Base-by-base conservation (phyloP, 2,329 filamentous ascomycete genomes). In the Fonsecaea nubica region DNA sequence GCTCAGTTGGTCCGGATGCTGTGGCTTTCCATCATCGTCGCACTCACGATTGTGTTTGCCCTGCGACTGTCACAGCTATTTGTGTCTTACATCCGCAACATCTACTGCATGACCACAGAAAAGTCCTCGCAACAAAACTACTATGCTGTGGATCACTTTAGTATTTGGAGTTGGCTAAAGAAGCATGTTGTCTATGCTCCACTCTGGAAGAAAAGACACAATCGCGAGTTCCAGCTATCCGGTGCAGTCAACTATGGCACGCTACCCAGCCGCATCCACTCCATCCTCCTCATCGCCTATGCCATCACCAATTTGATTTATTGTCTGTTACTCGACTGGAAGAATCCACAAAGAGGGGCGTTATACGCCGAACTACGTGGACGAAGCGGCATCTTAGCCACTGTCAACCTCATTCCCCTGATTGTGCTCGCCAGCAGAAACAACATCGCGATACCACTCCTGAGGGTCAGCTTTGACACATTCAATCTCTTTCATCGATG, bases 391-490 rank as follows among this genome's bases (percentile, higher is more conserved):
- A 90, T 90, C 8, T 85, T 99, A 70, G 89, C 93, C 4, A 84
- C 93, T 10, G 86, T 96, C 74, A 99, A 97, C 80, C 91, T 98
- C 87, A 87, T 99, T 36, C 93, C 95, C 4, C 87, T 97, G 35
- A 86, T 98, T 74, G 86, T 98, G 70, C 87, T 98, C 64, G 93
- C 93, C 12, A 89, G 92, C 40, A 90, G 95, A 76, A 98, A 98
- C 82, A 99, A 98, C 80, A 92, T 92, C 8, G 83, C 97, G 57
- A 97, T 98, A 75, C 78, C 83, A 3, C 78, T 96, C 38, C 85
- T 98, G 64, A 87, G 90, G 73, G 90, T 98, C 77, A 94, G 92
- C 77, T 99, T 97, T 80, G 95, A 98, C 78, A 96, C 93, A 0
- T 98, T 96, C 84, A 98, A 98, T 77, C 88, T 95, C 8, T 82